A percentile compares a stretch with the other conserved stretches of the same genome.
phyloP scores from a whole-genome alignment of 2,329 filamentous ascomycete species.

The Fonsecaea erecta region DNA sequence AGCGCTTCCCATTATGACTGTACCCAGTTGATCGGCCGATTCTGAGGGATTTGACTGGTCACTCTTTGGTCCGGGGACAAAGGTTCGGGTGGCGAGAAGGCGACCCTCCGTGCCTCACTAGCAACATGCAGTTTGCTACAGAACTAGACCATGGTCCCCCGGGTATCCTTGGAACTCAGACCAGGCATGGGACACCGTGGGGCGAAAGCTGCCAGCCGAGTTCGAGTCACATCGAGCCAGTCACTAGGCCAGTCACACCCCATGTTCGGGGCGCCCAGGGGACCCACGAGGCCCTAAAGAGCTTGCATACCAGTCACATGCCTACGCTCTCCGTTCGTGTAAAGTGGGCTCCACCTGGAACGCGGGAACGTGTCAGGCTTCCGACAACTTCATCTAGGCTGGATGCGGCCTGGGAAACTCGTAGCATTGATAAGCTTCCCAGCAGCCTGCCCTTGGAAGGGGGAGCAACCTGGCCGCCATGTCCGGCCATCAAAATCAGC shows the following conservation, averaged over 20 bases:
- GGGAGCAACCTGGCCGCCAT: conserved; percentile 15
- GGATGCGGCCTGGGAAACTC: conserved; percentile 15
- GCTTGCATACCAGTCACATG: conserved; percentile 32
- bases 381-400: conserved; percentile 22
- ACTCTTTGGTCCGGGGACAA: background rate
- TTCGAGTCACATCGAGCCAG: conserved; percentile 16
- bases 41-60: background rate
- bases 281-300: conserved; percentile 13
- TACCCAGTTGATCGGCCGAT: conserved; percentile 1
- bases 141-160: conserved; percentile 14
- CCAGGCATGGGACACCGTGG: conserved; percentile 15
- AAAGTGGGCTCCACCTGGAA: conserved; percentile 3
- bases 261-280: background rate
- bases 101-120: no score
- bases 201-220: background rate
- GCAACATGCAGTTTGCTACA: conserved; percentile 20
- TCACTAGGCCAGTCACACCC: conserved; percentile 20
- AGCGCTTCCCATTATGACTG: conserved; percentile 6
- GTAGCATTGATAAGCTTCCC: conserved; percentile 11
- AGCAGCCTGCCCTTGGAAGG: conserved; percentile 5
- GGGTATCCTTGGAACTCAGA: conserved; percentile 18
- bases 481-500: conserved; percentile 21
- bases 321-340: conserved; percentile 11
- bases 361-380: conserved; percentile 24
- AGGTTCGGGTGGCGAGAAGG: conserved; percentile 21